phyloP scores from a whole-genome alignment of 805 yeast species.

The Lachancea kluyveri region DNA sequence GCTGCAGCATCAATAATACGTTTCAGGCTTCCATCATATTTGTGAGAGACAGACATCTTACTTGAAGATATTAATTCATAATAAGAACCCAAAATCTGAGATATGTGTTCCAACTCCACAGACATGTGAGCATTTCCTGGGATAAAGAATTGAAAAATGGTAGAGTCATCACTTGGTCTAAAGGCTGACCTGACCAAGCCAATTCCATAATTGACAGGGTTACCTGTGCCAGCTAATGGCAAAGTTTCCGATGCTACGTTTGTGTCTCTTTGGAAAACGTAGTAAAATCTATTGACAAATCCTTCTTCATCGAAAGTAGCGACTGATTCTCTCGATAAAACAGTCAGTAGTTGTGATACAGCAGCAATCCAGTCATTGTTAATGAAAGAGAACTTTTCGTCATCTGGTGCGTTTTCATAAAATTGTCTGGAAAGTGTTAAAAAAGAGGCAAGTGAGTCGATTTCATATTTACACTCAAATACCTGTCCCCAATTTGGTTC shows the following conservation, averaged over 20 bases:
- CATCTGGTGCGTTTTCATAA: constrained; percentile 47
- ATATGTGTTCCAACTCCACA: constrained; percentile 47
- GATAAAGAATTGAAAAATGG: constrained; percentile 70
- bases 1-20: constrained; percentile 27
- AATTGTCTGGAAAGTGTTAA: constrained; percentile 70
- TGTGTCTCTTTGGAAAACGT: constrained; percentile 69
- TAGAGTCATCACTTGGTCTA: constrained; percentile 85
- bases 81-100: constrained; percentile 23
- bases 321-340: constrained; percentile 51
- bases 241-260: constrained; percentile 76
- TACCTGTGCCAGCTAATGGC: constrained; percentile 72
- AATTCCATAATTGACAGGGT: constrained; percentile 67
- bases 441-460: constrained; percentile 81
- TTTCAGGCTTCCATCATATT: constrained; percentile 29
- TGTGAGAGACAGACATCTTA: constrained; percentile 14
- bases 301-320: constrained; percentile 50
- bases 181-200: constrained; percentile 78
- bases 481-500: constrained; percentile 62
- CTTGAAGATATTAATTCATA: constrained; percentile 7
- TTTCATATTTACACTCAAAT: constrained; percentile 86
- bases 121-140: constrained; percentile 81
- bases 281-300: constrained; percentile 41
- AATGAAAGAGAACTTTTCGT: constrained; percentile 35
- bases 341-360: constrained; percentile 41
- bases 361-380: constrained; percentile 55